Evolutionary conservation across 257 asterid genomes (phyloP), one percentile per base, ranked within the genome.

Genomic region (Scutellaria barbata): DNA sequence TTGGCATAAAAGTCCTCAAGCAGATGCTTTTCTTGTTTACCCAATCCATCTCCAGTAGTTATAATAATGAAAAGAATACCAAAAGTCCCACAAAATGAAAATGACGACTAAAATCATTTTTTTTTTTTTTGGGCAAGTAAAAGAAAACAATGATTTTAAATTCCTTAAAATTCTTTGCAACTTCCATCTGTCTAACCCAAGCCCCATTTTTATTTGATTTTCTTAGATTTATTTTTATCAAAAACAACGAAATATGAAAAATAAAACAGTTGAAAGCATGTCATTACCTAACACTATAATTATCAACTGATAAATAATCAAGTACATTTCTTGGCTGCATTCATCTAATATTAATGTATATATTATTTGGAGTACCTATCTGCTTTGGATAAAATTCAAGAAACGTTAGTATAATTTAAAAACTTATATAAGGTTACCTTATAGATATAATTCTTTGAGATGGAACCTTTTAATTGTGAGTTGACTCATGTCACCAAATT

Each of bases 1-100:
- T 30, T 2, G 35, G 35, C 35, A 2, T 30, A 30, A 30, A 30
- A 30, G 35, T 30, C 35, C 5, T 30, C 35, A 30, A 30, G 5
- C 4, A 2, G 2, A 30, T 63, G 33, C 48, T 53, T 63, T 76
- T 53, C 60, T 76, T 54, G 74, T 64, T 60, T 53, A 53, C 66
- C 75, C 48, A 73, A 67, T 68, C 75, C 78, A 72, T 48, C 63
- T 66, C 12, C 20, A 60, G 66, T 61, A 10, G 60, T 46, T 17
- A 16, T 51, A 59, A 10, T 5, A 22, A 7, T 50, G 46, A 25
- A 46, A 43, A 40, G 22, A 30, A 18, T 22, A 56, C 62, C 45
- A 47, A 37, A 30, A 40, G 63, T 35, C 68, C 37, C 46, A 42
- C 2, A 63, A 63, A 63, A 35, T 37, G 56, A 51, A 51, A 65